Evolutionary conservation across 805 yeast genomes (phyloP), one percentile per base, ranked within the genome.

Genomic region (Ogataea chonburiensis): DNA sequence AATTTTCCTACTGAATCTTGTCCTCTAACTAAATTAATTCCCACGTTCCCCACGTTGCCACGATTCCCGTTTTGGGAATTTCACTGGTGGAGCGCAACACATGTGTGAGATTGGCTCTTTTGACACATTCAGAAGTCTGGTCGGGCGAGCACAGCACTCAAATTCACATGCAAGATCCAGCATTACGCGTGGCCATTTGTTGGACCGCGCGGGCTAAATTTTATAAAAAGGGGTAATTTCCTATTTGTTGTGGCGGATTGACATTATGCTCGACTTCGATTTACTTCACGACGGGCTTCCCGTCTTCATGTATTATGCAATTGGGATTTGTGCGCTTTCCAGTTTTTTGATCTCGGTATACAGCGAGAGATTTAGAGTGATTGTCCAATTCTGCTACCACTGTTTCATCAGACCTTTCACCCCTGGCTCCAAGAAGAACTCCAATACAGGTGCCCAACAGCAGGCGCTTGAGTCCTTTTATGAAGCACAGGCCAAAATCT

Each of bases 401-500:
- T 80, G 87, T 49, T 81, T 80, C 48, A 45, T 81, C 43, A 78
- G 75, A 52, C 86, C 86, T 3, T 66, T 77, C 59, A 45, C 57
- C 34, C 54, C 69, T 45, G 44, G 60, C 35, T 33, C 64, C 34
- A 53, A 53, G 11, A 45, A 55, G 9, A 46, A 54, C 3, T 45
- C 41, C 5, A 50, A 53, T n/a, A 42, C 53, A 9, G 46, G 50
- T 13, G 39, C 70, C 35, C 86, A 80, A 53, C 82, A 77, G 51
- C 70, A 70, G 22, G 73, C 76, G 4, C 67, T 81, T 39, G 95
- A 86, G 57, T 63, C 71, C 17, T 85, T 85, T 56, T 85, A 85
- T 63, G 74, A 75, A 50, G 76, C 77, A 29, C 95, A 86, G 61
- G 94, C 94, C 7, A 75, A 73, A 37, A 71, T 86, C 28, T 85